These are phyloP conservation scores for Dothiorella sarmentorum DNA, from an alignment of 2,329 filamentous ascomycete species.

Conservation along the genomic window DNA sequence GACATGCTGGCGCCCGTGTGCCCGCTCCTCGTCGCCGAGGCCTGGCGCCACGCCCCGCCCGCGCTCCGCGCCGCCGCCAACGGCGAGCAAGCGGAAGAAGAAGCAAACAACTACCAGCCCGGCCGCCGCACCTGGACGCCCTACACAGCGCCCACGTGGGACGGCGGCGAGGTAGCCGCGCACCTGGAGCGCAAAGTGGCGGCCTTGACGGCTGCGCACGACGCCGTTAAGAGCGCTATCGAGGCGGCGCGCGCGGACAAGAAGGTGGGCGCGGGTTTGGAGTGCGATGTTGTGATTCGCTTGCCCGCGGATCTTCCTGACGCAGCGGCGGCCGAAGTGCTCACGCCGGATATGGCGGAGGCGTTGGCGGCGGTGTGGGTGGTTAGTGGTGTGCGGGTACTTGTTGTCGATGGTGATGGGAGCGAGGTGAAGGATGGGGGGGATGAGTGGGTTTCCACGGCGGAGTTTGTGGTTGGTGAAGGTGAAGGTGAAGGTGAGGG, in stretches of 20 bases:
- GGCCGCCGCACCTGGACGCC: slow-evolving; percentile 26
- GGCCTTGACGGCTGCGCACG: slow-evolving; percentile 50
- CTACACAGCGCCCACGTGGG: slow-evolving; percentile 20
- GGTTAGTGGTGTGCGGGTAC: slow-evolving; percentile 36
- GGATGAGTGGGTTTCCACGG: slow-evolving; percentile 28
- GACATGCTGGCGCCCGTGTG: slow-evolving; percentile 78
- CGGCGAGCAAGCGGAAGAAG: slow-evolving; percentile 29
- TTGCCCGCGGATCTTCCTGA: slow-evolving; percentile 34
- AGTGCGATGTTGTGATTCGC: slow-evolving; percentile 65
- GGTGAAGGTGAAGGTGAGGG: too few relatives aligned
- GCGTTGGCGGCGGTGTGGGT: slow-evolving; percentile 43
- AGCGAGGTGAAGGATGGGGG: slow-evolving; percentile 22
- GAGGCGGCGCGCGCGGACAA: slow-evolving; percentile 71
- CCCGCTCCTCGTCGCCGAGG: slow-evolving; percentile 82
- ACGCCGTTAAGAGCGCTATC: slow-evolving; percentile 69
- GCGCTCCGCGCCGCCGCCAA: slow-evolving; percentile 45
- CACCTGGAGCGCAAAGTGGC: slow-evolving; percentile 35
- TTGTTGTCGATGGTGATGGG: slow-evolving; percentile 18
- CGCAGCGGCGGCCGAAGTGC: slow-evolving; percentile 4
- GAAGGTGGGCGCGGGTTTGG: slow-evolving; percentile 73
- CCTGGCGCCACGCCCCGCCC: slow-evolving; percentile 77
- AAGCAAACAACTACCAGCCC: too few relatives aligned
- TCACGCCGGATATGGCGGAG: slow-evolving; percentile 14
- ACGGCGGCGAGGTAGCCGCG: background rate
- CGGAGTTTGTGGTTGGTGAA: slow-evolving; percentile 35